phyloP scores from a whole-genome alignment of 257 asterid species.

The Salvia splendens region DNA sequence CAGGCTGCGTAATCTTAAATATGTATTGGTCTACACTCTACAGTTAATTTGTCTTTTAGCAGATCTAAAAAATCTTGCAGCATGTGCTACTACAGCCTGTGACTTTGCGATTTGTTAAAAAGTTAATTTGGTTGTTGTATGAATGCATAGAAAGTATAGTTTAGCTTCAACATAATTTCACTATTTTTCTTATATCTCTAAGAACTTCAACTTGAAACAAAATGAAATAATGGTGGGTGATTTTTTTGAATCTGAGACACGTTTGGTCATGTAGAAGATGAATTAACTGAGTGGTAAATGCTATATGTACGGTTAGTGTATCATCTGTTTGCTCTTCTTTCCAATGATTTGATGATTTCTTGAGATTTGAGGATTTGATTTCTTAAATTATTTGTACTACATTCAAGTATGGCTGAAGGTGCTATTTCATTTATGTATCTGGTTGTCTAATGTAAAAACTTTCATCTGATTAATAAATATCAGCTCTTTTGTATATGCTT shows the following conservation, averaged over 20 bases:
- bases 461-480: neutral
- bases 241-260: neutral
- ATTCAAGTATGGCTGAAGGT: neutral
- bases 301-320: neutral
- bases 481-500: neutral
- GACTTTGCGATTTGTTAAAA: neutral
- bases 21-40: neutral
- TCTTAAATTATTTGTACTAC: neutral
- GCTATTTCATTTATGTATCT: constrained; percentile 13
- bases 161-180: constrained; percentile 8
- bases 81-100: constrained; percentile 6
- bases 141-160: neutral
- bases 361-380: constrained; percentile 2
- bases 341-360: neutral
- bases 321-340: neutral
- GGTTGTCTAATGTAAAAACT: neutral
- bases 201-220: neutral
- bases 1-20: constrained; percentile 4
- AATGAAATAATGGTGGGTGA: neutral
- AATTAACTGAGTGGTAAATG: neutral
- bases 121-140: neutral
- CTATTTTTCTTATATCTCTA: neutral
- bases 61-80: neutral
- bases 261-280: constrained; percentile 1
- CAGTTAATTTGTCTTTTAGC: neutral